phyloP scores from a whole-genome alignment of 2,329 filamentous ascomycete genomes.

The Trichophyton simii region DNA sequence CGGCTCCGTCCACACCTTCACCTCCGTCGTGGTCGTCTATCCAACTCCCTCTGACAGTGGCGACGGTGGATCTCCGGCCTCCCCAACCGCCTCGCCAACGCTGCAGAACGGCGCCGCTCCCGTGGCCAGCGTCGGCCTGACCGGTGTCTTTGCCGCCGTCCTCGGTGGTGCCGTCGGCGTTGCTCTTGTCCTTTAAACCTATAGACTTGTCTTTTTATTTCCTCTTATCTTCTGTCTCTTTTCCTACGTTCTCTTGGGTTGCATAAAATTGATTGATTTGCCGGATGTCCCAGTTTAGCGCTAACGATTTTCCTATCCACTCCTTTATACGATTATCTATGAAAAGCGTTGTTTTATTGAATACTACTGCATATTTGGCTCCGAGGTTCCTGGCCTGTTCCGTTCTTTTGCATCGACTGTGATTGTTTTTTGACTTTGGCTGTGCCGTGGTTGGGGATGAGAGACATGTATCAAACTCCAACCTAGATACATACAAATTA shows the following conservation, averaged over 20 bases:
- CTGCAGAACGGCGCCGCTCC: conserved; percentile 29
- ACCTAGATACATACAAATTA: neutral
- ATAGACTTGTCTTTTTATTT: neutral
- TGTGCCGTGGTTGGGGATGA: neutral
- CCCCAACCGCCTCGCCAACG: conserved; percentile 21
- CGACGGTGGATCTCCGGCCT: conserved; percentile 13
- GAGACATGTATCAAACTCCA: neutral
- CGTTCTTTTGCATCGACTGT: neutral
- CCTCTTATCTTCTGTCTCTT: neutral
- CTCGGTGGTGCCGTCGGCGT: conserved; percentile 31
- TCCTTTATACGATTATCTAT: neutral
- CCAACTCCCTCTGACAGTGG: conserved; percentile 19
- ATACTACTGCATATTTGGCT: neutral
- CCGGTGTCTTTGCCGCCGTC: conserved; percentile 27
- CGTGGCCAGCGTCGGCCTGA: conserved; percentile 20
- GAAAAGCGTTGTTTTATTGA: neutral
- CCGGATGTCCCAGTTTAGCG: neutral
- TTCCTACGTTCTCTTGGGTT: neutral
- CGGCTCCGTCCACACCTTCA: conserved; percentile 33
- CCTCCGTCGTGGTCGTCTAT: conserved; percentile 34
- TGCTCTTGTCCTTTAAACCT: conserved; percentile 26
- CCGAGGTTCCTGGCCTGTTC: neutral
- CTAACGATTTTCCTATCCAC: neutral
- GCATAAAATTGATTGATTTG: neutral
- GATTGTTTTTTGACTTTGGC: neutral